Evolutionary conservation across 2,329 filamentous ascomycete species (phyloP).

Genomic region (Coniochaeta pulveracea): DNA sequence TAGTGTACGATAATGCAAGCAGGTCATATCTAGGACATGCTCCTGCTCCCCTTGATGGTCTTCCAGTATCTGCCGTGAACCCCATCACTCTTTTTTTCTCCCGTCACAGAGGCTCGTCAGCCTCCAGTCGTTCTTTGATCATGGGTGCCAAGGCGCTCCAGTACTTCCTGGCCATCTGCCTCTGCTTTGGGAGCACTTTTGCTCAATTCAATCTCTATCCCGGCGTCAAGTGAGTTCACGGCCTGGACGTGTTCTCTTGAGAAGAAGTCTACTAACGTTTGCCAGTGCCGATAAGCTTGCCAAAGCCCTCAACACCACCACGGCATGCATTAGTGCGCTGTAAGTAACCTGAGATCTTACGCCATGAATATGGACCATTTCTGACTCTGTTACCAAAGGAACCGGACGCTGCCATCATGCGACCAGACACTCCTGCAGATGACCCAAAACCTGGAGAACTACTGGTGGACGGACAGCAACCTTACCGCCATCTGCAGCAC

Average conservation of each 20-base stretch:
- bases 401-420: not conserved
- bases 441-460: not conserved
- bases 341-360: not conserved
- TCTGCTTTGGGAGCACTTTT: not conserved
- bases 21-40: no score
- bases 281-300: not conserved
- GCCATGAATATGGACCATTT: not conserved
- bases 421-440: not conserved
- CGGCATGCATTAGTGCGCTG: not conserved
- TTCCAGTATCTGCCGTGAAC: no score
- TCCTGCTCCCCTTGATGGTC: no score
- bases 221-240: not conserved
- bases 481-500: not conserved
- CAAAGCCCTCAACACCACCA: not conserved
- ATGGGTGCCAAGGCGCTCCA: not conserved
- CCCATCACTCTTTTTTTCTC: not conserved
- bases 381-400: not conserved
- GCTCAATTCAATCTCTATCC: conserved; percentile 1
- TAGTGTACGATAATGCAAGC: no score
- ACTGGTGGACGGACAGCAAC: not conserved
- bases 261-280: not conserved
- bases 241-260: not conserved
- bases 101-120: not conserved
- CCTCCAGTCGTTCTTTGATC: not conserved
- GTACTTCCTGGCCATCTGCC: not conserved